Evolutionary conservation across 345 rosid genomes (phyloP).

Genomic region (Physaria fendleri): DNA sequence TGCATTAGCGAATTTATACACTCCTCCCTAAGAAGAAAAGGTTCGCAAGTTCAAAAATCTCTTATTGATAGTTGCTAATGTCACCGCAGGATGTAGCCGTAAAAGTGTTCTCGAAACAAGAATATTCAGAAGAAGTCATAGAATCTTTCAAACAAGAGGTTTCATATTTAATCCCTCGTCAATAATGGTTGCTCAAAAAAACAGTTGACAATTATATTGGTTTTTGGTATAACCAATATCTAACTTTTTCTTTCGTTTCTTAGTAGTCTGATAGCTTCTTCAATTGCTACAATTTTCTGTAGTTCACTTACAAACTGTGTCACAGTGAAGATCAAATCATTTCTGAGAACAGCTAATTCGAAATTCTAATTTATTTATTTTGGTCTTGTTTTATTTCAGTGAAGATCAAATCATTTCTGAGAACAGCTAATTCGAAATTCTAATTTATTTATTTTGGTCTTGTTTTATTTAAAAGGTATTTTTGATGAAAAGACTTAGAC

Average conservation of each 20-base stretch:
- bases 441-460: not conserved
- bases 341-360: not conserved
- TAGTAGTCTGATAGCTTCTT: not conserved
- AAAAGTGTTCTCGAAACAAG: constrained; percentile 92
- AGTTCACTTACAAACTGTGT: constrained; percentile 2
- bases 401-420: not conserved
- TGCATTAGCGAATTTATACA: constrained; percentile 25
- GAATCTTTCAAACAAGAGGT: constrained; percentile 90
- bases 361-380: not conserved
- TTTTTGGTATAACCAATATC: not conserved
- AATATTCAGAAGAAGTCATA: constrained; percentile 83
- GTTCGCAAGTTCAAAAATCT: not conserved
- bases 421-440: not conserved
- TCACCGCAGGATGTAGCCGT: constrained; percentile 90
- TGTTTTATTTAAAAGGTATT: constrained; percentile 61
- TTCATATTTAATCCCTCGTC: constrained; percentile 2
- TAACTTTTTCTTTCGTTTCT: not conserved
- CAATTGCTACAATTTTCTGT: not conserved
- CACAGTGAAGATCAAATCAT: not conserved
- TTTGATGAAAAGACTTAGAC: constrained; percentile 92
- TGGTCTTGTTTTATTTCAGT: constrained; percentile 6
- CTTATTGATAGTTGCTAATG: constrained; percentile 18
- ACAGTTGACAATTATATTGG: not conserved
- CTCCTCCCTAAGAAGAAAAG: not conserved
- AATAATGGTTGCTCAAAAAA: not conserved